Conservation (phyloP, 352 stramenopile genomes). For the Aphanomyces invadans region DNA sequence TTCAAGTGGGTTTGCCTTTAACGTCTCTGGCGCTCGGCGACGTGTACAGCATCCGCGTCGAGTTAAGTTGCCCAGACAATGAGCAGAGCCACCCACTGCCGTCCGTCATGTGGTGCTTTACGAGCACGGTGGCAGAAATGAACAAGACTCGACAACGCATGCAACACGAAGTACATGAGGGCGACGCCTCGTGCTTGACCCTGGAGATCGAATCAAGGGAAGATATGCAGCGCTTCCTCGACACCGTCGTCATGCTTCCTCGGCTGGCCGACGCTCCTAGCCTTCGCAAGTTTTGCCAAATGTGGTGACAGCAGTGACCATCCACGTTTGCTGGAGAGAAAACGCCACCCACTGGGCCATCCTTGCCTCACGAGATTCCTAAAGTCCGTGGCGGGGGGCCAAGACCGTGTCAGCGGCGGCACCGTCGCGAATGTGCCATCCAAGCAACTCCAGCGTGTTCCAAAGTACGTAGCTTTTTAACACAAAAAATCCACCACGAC, state of each 20-base stretch:
- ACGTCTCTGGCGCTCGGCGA: background rate
- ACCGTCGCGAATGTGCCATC: too few relatives aligned
- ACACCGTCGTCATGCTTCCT: background rate
- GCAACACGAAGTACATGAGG: background rate
- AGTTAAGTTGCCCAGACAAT: constrained; percentile 1
- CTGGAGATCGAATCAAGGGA: background rate
- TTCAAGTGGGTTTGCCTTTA: background rate
- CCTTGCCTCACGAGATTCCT: too few relatives aligned
- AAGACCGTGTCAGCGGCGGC: too few relatives aligned
- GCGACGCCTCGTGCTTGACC: background rate
- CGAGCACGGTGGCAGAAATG: background rate
- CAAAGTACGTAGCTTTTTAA: too few relatives aligned
- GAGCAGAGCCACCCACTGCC: background rate
- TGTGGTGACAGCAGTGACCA: background rate
- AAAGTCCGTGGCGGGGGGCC: too few relatives aligned
- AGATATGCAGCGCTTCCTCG: background rate
- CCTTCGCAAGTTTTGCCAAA: constrained; percentile 7
- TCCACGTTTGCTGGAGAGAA: too few relatives aligned
- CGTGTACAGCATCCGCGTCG: background rate
- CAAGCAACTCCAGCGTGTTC: too few relatives aligned
- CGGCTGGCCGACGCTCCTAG: background rate
- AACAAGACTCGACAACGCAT: background rate
- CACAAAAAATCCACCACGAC: too few relatives aligned
- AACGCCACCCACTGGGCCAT: too few relatives aligned
- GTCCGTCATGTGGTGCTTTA: background rate